phyloP scores from a whole-genome alignment of 345 rosid genomes.

The Salix purpurea region DNA sequence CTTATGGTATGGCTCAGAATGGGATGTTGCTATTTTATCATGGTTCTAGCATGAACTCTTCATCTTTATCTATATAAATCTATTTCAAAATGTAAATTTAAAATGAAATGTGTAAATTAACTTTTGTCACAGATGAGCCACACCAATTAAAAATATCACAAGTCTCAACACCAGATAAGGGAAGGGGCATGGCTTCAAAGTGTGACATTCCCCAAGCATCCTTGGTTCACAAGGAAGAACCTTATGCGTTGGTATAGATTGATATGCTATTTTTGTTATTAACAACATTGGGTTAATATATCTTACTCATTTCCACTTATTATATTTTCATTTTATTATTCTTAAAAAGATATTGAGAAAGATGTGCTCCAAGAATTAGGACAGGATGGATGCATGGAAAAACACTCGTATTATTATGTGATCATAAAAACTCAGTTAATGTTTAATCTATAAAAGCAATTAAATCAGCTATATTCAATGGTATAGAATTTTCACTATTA shows the following conservation, averaged over 20 bases:
- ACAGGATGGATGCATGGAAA: too few relatives aligned
- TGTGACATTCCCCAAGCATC: conserved; percentile 61
- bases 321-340: neutral
- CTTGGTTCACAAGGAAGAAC: conserved; percentile 69
- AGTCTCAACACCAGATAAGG: conserved; percentile 58
- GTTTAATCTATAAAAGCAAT: too few relatives aligned
- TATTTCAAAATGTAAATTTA: neutral
- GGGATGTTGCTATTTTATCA: neutral
- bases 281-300: neutral
- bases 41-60: neutral
- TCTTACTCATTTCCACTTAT: neutral
- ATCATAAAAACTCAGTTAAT: too few relatives aligned
- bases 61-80: neutral
- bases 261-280: neutral
- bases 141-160: conserved; percentile 35
- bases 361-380: too few relatives aligned
- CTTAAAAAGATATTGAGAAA: too few relatives aligned
- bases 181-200: conserved; percentile 66
- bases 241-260: conserved; percentile 58
- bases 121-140: conserved; percentile 39
- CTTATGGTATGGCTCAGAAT: neutral
- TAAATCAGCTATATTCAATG: too few relatives aligned
- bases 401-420: too few relatives aligned
- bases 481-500: too few relatives aligned
- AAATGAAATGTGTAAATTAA: conserved; percentile 1